These are phyloP conservation scores for Leucaena leucocephala DNA, from an alignment of 306 rosid species.

Conservation along the genomic window DNA sequence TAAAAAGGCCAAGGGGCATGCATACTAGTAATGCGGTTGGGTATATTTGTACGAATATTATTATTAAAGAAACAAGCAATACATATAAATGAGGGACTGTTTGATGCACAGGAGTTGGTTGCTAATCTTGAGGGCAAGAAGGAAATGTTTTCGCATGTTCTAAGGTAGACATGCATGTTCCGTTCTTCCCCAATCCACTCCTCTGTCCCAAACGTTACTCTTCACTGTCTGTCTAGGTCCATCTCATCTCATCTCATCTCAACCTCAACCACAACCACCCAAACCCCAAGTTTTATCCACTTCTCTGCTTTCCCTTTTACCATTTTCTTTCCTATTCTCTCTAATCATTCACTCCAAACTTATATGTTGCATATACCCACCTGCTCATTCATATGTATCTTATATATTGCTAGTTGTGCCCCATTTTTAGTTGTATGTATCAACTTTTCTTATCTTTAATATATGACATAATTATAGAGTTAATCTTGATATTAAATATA, in stretches of 20 bases:
- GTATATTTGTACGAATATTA: not conserved
- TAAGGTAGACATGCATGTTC: conserved; percentile 50
- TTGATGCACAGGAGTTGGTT: conserved; percentile 28
- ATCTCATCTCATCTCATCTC: conserved; percentile 8
- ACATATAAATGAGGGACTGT: conserved; percentile 1
- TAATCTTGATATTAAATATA: too few species aligned
- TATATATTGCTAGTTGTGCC: too few species aligned
- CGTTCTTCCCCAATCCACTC: conserved; percentile 49
- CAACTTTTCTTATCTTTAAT: too few species aligned
- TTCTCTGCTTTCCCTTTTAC: not conserved
- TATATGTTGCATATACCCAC: not conserved
- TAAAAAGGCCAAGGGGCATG: conserved; percentile 31
- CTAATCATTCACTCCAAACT: not conserved
- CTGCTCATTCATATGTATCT: not conserved
- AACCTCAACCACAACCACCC: conserved; percentile 9
- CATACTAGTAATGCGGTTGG: conserved; percentile 15
- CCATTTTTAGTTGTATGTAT: too few species aligned
- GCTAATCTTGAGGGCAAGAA: conserved; percentile 41
- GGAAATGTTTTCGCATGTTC: conserved; percentile 47
- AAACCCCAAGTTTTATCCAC: not conserved
- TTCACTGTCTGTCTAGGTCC: conserved; percentile 37
- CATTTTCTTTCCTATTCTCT: not conserved
- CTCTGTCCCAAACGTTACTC: not conserved
- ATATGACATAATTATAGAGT: too few species aligned
- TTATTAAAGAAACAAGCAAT: conserved; percentile 3